Base-by-base conservation (phyloP, 768 basidiomycete genomes). In the Mycena haematopus region DNA sequence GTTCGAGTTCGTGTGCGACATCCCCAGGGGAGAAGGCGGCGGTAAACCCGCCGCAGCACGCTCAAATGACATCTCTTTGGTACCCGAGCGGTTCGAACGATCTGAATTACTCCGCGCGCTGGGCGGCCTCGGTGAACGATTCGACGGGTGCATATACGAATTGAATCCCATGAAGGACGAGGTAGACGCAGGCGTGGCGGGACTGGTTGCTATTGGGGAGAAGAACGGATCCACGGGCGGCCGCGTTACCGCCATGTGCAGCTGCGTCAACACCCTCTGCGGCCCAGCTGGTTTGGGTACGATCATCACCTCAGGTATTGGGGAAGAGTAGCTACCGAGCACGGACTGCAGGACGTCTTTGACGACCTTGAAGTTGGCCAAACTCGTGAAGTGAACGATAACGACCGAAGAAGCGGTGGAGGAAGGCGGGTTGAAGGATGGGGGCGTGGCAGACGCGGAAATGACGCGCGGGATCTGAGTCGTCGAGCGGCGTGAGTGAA, bases 231-330 rank as follows among this genome's bases (percentile, higher is more conserved):
- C 96, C 31, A 99, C 86, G 13, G 86, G 72, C 0, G 97, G 96
- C 66, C 89, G 92, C 10, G 86, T 91, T 52, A 93, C 83, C 1
- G 95, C 95, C 5, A 93, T 98, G 72, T 96, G 91, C 19, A 99
- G 79, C 25, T 95, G 91, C 22, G 95, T 96, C 67, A 99, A 79
- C 68, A 98, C 89, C 10, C 96, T 87, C 40, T 96, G 87, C 8
- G 97, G 97, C 6, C 97, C 96, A 19, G 92, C 96, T 11, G 96
- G 96, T 76, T 99, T 99, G 22, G 96, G 96, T 40, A 99, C 90
- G 67, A 99, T 93, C 84, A 99, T 92, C 29, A 99, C 86, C 69
- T 99, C 97, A 1, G 97, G 90, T 13, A 91, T 74, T 17, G 78
- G 71, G 22, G 58, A 35, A 70, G 79, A 62, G 55, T 83, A 84